A percentile compares a stretch with the other conserved stretches of the same genome.
Conservation (phyloP, 768 basidiomycete genomes). For the Daedaleopsis sinensis region DNA sequence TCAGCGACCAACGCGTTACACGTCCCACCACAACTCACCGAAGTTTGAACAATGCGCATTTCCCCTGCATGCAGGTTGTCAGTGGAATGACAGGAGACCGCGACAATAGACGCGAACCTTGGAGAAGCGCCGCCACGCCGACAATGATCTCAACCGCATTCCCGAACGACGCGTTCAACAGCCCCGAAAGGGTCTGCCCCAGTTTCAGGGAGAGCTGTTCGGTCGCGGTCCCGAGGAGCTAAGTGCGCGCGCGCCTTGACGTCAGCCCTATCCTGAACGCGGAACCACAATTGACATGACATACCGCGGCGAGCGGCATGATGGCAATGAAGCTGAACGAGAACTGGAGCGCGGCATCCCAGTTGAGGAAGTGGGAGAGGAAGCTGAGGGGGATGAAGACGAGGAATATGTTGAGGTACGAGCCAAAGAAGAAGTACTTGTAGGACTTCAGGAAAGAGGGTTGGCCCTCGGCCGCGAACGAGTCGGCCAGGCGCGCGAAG, state of each 20-base stretch:
- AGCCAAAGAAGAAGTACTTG: slow-evolving; percentile 60
- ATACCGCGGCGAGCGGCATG: slow-evolving; percentile 84
- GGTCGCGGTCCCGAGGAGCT: slow-evolving; percentile 82
- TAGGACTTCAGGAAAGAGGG: slow-evolving; percentile 63
- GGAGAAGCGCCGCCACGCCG: slow-evolving; percentile 79
- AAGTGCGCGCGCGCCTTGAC: background rate
- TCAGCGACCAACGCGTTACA: background rate
- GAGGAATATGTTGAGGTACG: slow-evolving; percentile 77
- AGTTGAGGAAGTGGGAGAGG: slow-evolving; percentile 62
- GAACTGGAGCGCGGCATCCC: slow-evolving; percentile 80
- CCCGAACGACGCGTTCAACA: slow-evolving; percentile 84
- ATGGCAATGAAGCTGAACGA: slow-evolving; percentile 80
- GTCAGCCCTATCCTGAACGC: background rate
- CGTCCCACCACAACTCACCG: slow-evolving; percentile 46
- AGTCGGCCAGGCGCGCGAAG: slow-evolving; percentile 37
- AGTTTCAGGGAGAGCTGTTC: slow-evolving; percentile 79
- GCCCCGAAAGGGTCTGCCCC: slow-evolving; percentile 84
- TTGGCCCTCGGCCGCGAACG: slow-evolving; percentile 63
- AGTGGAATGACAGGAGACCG: background rate
- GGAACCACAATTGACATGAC: slow-evolving; percentile 16
- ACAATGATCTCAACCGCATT: slow-evolving; percentile 91
- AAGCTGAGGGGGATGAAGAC: slow-evolving; percentile 78
- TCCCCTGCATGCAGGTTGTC: slow-evolving; percentile 50
- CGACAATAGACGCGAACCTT: slow-evolving; percentile 47
- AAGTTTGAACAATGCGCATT: slow-evolving; percentile 90